Evolutionary conservation across 768 basidiomycete genomes (phyloP).

Genomic region (Pluteus cervinus): DNA sequence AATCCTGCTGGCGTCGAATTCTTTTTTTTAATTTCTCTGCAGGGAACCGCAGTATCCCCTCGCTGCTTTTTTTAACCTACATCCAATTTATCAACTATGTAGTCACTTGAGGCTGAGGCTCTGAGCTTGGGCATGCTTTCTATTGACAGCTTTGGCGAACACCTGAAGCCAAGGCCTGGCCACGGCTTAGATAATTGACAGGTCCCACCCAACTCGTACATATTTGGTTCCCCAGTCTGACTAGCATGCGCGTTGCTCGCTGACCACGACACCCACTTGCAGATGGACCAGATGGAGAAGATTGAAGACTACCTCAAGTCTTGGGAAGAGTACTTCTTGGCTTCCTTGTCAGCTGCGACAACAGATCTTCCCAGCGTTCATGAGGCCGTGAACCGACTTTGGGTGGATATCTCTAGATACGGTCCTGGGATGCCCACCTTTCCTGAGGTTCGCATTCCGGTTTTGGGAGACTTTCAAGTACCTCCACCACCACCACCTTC

Average conservation of each 20-base stretch:
- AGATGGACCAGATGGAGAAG: slow-evolving; percentile 47
- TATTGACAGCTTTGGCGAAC: too few relatives aligned
- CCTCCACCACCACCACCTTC: slow-evolving; percentile 58
- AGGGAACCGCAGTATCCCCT: too few relatives aligned
- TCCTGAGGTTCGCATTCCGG: slow-evolving; percentile 48
- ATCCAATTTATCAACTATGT: too few relatives aligned
- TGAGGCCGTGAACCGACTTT: slow-evolving; percentile 62
- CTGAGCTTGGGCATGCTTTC: too few relatives aligned
- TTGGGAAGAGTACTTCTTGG: slow-evolving; percentile 55
- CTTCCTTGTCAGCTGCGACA: slow-evolving; percentile 49
- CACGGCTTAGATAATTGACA: too few relatives aligned
- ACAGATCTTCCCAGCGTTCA: slow-evolving; percentile 58
- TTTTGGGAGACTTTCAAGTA: slow-evolving; percentile 67
- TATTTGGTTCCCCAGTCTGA: too few relatives aligned
- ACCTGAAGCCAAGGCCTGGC: too few relatives aligned
- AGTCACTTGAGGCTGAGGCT: too few relatives aligned
- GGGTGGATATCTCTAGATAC: slow-evolving; percentile 77
- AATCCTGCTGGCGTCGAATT: slow-evolving; percentile 53
- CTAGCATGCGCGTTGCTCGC: too few relatives aligned
- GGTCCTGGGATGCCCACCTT: slow-evolving; percentile 61
- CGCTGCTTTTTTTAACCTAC: too few relatives aligned
- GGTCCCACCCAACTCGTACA: too few relatives aligned
- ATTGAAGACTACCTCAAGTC: slow-evolving; percentile 67
- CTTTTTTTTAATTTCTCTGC: too few relatives aligned
- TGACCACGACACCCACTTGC: background rate